Percentiles rank a stretch among this genome's conserved stretches.
phyloP scores from a whole-genome alignment of 2,329 filamentous ascomycete species.

The Camillea tinctor region DNA sequence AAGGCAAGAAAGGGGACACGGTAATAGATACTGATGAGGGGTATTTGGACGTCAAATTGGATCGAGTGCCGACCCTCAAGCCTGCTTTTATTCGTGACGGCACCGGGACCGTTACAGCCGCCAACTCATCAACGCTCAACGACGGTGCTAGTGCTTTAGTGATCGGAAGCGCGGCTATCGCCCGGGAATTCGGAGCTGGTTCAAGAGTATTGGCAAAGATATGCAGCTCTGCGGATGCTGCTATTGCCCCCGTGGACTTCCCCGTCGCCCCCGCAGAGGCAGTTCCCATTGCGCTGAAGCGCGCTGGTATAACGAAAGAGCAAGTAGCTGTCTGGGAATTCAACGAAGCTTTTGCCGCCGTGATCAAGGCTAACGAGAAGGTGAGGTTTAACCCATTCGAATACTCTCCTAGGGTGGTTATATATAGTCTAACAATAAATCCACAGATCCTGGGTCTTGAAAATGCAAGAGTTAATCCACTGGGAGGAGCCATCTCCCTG shows the following conservation, averaged over 20 bases:
- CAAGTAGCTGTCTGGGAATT: conserved; percentile 97
- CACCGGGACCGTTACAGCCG: conserved; percentile 87
- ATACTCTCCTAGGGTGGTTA: conserved; percentile 11
- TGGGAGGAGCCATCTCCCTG: conserved; percentile 88
- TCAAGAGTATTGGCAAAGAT: conserved; percentile 87
- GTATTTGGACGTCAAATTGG: conserved; percentile 80
- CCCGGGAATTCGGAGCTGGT: conserved; percentile 72
- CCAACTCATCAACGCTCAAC: conserved; percentile 91
- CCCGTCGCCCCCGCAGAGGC: conserved; percentile 89
- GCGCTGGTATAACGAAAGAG: conserved; percentile 86
- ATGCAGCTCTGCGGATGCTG: conserved; percentile 82
- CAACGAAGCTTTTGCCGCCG: conserved; percentile 95
- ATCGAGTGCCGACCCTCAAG: conserved; percentile 83
- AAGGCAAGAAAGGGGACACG: conserved; percentile 78
- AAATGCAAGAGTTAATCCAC: conserved; percentile 76
- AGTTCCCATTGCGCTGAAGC: conserved; percentile 82
- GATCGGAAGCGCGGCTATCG: conserved; percentile 76
- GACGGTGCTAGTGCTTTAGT: conserved; percentile 92
- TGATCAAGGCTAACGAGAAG: conserved; percentile 93
- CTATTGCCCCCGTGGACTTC: conserved; percentile 90
- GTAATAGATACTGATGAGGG: conserved; percentile 84
- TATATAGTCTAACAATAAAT: neutral
- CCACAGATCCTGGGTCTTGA: conserved; percentile 74
- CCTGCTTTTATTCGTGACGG: conserved; percentile 87
- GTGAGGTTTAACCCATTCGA: conserved; percentile 39